Conservation (phyloP, 768 basidiomycete species). For the Cubamyces sp. region DNA sequence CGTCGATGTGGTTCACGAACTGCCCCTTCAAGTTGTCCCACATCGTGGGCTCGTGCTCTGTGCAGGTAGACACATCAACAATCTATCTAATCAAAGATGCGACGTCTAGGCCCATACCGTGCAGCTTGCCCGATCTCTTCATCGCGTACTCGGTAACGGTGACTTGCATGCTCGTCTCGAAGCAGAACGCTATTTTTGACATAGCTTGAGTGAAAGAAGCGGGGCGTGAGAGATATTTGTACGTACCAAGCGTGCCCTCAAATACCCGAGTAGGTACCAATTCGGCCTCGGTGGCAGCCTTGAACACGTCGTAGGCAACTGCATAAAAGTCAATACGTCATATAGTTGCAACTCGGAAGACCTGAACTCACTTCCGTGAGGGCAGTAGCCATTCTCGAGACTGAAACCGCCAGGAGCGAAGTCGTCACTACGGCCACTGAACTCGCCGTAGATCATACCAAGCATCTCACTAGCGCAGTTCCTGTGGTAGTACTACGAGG, state of each 20-base stretch:
- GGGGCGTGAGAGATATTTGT: neutral
- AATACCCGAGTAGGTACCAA: constrained; percentile 54
- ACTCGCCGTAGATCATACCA: constrained; percentile 63
- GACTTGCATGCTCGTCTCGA: constrained; percentile 65
- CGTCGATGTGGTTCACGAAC: constrained; percentile 60
- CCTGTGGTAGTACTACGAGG: constrained; percentile 62
- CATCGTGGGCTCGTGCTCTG: constrained; percentile 68
- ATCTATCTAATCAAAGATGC: neutral
- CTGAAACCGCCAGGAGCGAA: constrained; percentile 69
- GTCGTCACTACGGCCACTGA: constrained; percentile 63
- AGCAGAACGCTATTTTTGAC: constrained; percentile 55
- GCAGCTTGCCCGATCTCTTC: constrained; percentile 60
- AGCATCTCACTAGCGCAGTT: constrained; percentile 67
- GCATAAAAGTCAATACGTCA: neutral
- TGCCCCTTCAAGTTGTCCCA: constrained; percentile 63
- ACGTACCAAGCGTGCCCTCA: constrained; percentile 58
- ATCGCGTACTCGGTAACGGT: constrained; percentile 68
- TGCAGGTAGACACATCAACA: neutral
- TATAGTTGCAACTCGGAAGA: neutral
- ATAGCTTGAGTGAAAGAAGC: neutral
- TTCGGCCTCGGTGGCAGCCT: constrained; percentile 55
- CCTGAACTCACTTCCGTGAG: constrained; percentile 55
- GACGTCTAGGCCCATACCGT: constrained; percentile 43
- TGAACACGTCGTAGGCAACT: constrained; percentile 66
- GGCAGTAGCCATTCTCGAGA: constrained; percentile 66